Evolutionary conservation across 805 yeast genomes (phyloP).

Genomic region (Cyberlindnera americana): DNA sequence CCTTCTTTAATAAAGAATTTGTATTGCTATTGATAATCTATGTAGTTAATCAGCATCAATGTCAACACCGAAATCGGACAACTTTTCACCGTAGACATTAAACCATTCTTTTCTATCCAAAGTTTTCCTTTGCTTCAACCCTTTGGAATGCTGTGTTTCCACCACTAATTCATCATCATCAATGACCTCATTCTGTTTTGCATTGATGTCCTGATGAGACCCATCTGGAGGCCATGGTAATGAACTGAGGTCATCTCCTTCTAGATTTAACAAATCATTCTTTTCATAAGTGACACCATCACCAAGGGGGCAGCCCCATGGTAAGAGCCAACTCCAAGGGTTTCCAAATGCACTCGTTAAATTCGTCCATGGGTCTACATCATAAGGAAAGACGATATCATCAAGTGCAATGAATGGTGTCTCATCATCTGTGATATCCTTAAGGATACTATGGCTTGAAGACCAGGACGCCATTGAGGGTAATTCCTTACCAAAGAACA

Average conservation of each 20-base stretch:
- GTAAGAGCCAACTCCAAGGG: conserved; percentile 63
- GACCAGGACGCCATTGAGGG: conserved; percentile 23
- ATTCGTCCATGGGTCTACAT: conserved; percentile 59
- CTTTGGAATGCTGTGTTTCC: conserved; percentile 14
- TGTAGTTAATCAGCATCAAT: conserved; percentile 38
- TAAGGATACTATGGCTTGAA: conserved; percentile 10
- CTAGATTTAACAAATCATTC: conserved; percentile 45
- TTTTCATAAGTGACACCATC: conserved; percentile 57
- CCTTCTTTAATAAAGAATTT: no score
- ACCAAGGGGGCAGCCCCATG: conserved; percentile 62
- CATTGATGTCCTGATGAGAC: conserved; percentile 38
- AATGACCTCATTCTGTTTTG: neutral
- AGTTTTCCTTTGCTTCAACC: conserved; percentile 19
- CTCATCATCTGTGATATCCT: conserved; percentile 14
- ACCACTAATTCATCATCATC: conserved; percentile 28
- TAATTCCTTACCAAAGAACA: conserved; percentile 21
- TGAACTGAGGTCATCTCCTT: conserved; percentile 54
- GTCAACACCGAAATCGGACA: conserved; percentile 89
- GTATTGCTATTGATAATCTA: no score
- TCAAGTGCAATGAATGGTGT: conserved; percentile 44
- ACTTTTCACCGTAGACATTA: conserved; percentile 78
- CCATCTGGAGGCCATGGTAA: conserved; percentile 96
- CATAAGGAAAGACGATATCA: conserved; percentile 82
- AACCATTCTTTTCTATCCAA: conserved; percentile 52
- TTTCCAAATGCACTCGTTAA: conserved; percentile 51